Evolutionary conservation across 257 asterid genomes (phyloP), one percentile per base, ranked within the genome.

Genomic region (Petrea volubilis): DNA sequence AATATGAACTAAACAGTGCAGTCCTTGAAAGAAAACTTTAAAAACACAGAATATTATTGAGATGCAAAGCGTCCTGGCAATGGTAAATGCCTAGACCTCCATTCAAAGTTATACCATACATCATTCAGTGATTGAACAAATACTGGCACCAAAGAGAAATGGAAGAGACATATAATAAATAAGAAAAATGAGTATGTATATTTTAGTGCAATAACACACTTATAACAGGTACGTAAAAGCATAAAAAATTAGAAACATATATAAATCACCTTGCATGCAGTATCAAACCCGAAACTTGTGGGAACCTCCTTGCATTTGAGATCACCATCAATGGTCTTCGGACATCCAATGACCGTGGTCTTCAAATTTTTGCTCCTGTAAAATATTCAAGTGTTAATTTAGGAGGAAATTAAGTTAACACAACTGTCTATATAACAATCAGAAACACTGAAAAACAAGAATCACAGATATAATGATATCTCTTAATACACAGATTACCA

Each of bases 281-380:
- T 89, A 60, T 89, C 96, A 72, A 89, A 89, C 34, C 96, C 96
- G 51, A 89, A 89, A 79, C 96, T 89, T 66, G 76, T 62, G 70
- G 96, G 96, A 56, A 89, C 96, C 79, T 89, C 93, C 66, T 87
- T 87, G 75, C 81, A 78, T 79, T 89, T 89, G 72, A 89, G 85
- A 74, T 89, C 96, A 61, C 96, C 96, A 28, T 89, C 96, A 50
- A 89, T 89, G 62, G 96, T 89, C 81, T 89, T 89, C 23, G 96
- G 96, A 62, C 96, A 89, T 78, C 96, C 96, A 53, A 89, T 77
- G 24, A 89, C 93, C 52, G 75, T 86, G 18, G 93, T 82, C 80
- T 89, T 89, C 84, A 89, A 18, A 41, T 85, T 87, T 72, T 85
- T 87, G 55, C 87, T 72, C 87, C 96, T 89, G 83, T 38, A 46